Base-by-base conservation (phyloP, 1,284 basidiomycete genomes). In the Mycena citricolor region DNA sequence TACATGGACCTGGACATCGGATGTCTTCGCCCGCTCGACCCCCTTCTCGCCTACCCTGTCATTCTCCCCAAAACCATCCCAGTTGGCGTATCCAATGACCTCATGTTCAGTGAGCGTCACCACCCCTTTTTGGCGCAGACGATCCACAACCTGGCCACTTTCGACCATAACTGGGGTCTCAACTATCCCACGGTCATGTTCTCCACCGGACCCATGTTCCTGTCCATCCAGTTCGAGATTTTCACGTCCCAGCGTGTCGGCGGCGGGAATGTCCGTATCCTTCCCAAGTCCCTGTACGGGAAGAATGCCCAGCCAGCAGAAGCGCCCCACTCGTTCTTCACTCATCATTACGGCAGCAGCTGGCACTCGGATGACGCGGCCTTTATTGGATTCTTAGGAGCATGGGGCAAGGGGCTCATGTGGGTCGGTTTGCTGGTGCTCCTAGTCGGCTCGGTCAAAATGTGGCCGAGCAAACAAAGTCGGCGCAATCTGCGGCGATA, bases 151-250 rank as follows among this genome's bases (percentile, higher is more conserved):
- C 81, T 98, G 51, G 77, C 84, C 59, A 85, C 84, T n/a, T 99
- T 95, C 64, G 89, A 98, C 68, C 91, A 95, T 66, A 79, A 83
- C 42, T 98, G 91, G 81, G 65, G 97, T 41, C 81, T 93, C 60
- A 94, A 97, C 68, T 99, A 99, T 60, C 95, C 97, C 23, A 99
- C 95, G 25, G 95, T 99, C 70, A 99, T 99, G 95, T 99, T 99
- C 71, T 93, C 92, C 37, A 99, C 97, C 0, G 95, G 95, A 2
- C 85, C 92, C 63, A 92, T 94, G 91, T 91, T 94, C 70, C 67
- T 97, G 19, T 90, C 90, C 3, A 81, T 88, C 16, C 83, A 95
- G 65, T 90, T 93, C 65, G 83, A 89, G 44, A 73, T 90, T 47
- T 93, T 87, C 69, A 79, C 84, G 22, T 74, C 88, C 24, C 76